Evolutionary conservation across 75 land plant species (phyloP).

Genomic region (Picea sitchensis): DNA sequence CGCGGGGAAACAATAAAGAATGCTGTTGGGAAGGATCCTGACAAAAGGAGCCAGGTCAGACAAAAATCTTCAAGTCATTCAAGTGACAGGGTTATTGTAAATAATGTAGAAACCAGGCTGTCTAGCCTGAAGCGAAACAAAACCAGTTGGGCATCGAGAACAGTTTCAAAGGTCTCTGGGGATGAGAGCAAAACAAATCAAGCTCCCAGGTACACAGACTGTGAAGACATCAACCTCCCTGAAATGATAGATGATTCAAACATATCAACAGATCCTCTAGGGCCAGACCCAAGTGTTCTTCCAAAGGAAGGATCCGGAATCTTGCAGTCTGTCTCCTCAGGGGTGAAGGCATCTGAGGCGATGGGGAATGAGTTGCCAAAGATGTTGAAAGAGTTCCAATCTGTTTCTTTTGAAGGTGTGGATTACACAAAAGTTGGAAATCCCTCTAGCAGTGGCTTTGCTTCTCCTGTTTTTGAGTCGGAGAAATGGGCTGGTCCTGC

Average conservation of each 20-base stretch:
- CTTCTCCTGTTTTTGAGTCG: constrained; percentile 7
- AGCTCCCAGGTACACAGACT: background rate
- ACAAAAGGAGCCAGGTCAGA: background rate
- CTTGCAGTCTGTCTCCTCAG: background rate
- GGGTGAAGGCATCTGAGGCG: constrained; percentile 3
- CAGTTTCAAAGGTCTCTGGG: background rate
- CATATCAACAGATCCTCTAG: constrained; percentile 4
- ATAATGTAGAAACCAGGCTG: background rate
- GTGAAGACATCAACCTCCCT: background rate
- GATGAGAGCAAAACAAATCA: background rate
- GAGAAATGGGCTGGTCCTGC: constrained; percentile 86
- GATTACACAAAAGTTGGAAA: background rate
- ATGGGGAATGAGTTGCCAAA: background rate
- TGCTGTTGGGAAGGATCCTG: background rate
- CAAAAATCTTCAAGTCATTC: background rate
- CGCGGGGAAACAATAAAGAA: background rate
- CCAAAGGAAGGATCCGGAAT: constrained; percentile 11
- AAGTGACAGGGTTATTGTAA: background rate
- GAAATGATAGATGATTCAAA: background rate
- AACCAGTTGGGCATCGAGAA: background rate
- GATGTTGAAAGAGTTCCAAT: background rate
- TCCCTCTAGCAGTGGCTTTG: background rate
- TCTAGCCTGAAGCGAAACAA: constrained; percentile 1
- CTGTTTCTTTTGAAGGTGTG: background rate
- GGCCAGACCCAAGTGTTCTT: constrained; percentile 13